These are phyloP conservation scores for Rhododendron griersonianum DNA, from an alignment of 148 eudicot species.

Conservation along the genomic window DNA sequence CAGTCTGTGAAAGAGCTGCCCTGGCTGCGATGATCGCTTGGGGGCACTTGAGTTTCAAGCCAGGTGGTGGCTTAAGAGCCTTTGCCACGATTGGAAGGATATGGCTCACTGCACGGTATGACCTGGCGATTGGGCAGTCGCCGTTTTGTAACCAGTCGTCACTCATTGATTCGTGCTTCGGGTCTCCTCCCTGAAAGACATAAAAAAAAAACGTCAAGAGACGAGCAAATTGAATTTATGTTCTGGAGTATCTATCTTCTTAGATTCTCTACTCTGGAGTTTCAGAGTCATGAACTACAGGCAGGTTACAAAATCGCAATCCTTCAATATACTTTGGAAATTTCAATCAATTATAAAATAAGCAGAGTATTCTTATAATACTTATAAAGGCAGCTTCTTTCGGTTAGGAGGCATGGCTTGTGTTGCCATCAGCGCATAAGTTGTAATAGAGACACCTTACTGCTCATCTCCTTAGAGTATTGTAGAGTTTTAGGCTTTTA, in stretches of 20 bases:
- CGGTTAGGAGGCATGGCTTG: not conserved
- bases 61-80: slow-evolving; percentile 78
- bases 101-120: slow-evolving; percentile 76
- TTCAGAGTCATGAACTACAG: not conserved
- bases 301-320: not conserved
- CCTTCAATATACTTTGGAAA: not conserved
- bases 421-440: not conserved
- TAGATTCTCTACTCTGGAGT: not conserved
- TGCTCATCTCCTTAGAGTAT: not conserved
- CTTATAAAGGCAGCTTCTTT: not conserved
- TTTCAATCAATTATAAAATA: not conserved
- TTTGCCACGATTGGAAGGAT: slow-evolving; percentile 91
- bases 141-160: slow-evolving; percentile 88
- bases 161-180: slow-evolving; percentile 78
- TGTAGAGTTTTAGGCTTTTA: not conserved
- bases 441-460: not conserved
- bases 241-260: not conserved
- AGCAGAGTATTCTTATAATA: not conserved
- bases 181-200: slow-evolving; percentile 55
- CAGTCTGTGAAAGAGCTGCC: slow-evolving; percentile 74
- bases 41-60: slow-evolving; percentile 71
- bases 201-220: not conserved
- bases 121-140: slow-evolving; percentile 89
- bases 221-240: not conserved
- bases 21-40: slow-evolving; percentile 83